Evolutionary conservation across 441 rosid genomes (phyloP), one percentile per base, ranked within the genome.

Genomic region (Adansonia grandidieri): DNA sequence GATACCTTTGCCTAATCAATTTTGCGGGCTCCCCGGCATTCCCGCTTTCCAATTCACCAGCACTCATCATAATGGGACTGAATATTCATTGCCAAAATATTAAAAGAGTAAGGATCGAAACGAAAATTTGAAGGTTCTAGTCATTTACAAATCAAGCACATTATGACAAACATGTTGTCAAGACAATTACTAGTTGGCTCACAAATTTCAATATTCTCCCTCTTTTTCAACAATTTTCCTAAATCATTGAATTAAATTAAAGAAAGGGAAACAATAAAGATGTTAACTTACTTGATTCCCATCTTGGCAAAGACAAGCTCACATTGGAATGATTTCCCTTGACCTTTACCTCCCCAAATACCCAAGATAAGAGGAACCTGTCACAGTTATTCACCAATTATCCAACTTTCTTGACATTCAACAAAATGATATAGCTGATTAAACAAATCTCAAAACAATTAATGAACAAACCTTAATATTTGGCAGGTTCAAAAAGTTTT

Each of bases 31-130:
- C 98, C 77, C 99, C 97, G 0, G 98, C 98, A 78, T 93, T 94
- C 20, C 98, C 99, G 17, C 99, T 96, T 83, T 96, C 99, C 79
- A 96, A 71, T 82, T 96, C 99, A 90, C 99, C 97, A n/a, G 99
- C 99, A 85, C 99, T 96, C 99, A 96, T 96, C 99, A 94, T 91
- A 76, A 94, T 94, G n/a, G 99, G 99, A 88, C 97, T 96, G 88
- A 80, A 80, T 10, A 17, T 17, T 71, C 47, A 47, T 57, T 0
- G 19, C 48, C 57, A 48, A 17, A 54, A 44, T 47, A 66, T 53
- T 20, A 6, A 37, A 40, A 20, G 24, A 64, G 32, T 47, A 71
- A 57, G 69, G 45, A 71, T 37, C 24, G 11, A 51, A 69, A 66
- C 4, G 53, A 66, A 66, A 17, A 66, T 66, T 44, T 7, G 5